phyloP scores from a whole-genome alignment of 2,329 filamentous ascomycete species.

The Botrytis galanthina region DNA sequence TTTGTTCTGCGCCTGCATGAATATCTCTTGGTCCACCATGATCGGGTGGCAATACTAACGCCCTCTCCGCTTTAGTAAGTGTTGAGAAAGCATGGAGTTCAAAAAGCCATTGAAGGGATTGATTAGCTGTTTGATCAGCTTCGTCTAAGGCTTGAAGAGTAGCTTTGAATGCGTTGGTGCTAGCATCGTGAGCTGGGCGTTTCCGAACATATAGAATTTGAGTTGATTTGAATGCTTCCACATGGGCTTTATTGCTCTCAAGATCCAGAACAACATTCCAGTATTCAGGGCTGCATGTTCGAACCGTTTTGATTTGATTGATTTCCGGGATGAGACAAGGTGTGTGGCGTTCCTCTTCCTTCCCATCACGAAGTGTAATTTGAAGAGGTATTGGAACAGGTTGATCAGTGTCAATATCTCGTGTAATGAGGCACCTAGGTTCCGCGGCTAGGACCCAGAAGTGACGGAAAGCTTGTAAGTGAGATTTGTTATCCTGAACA shows the following conservation, averaged over 20 bases:
- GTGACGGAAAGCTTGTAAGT: constrained; percentile 93
- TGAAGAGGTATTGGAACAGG: constrained; percentile 72
- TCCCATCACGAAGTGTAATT: constrained; percentile 44
- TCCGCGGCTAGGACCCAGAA: constrained; percentile 96
- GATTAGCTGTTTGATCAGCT: constrained; percentile 46
- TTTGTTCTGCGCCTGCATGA: constrained; percentile 53
- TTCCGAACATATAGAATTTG: constrained; percentile 64
- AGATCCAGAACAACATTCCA: constrained; percentile 71
- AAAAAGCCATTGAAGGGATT: constrained; percentile 64
- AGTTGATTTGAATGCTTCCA: constrained; percentile 55
- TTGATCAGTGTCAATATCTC: constrained; percentile 80
- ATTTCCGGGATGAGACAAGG: constrained; percentile 48
- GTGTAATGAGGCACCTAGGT: constrained; percentile 80
- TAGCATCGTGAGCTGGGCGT: constrained; percentile 54
- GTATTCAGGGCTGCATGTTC: constrained; percentile 55
- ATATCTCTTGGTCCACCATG: constrained; percentile 42
- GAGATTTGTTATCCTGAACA: constrained; percentile 90
- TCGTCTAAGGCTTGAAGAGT: constrained; percentile 64
- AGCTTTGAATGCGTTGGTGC: constrained; percentile 57
- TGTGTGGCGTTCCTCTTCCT: constrained; percentile 34
- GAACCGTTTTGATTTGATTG: constrained; percentile 46
- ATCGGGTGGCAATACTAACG: constrained; percentile 49
- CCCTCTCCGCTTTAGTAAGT: constrained; percentile 57
- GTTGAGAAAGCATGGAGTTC: constrained; percentile 52
- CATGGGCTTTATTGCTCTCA: constrained; percentile 52